Conservation (phyloP, 768 basidiomycete species). For the Nevesoporus exiguus region DNA sequence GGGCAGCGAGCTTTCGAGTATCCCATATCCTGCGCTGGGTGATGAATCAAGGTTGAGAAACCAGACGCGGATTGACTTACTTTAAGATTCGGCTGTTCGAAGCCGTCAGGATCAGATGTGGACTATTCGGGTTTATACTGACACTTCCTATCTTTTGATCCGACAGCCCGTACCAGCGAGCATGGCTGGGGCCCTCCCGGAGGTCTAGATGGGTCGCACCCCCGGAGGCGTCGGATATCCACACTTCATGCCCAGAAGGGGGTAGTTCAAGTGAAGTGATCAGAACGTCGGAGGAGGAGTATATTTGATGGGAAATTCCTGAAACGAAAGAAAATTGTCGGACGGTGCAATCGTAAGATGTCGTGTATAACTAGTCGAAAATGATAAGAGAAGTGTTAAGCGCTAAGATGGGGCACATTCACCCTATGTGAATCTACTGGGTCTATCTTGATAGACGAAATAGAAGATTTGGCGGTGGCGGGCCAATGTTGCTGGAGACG, state of each 20-base stretch:
- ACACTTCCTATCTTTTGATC: constrained; percentile 75
- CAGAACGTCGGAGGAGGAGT: constrained; percentile 48
- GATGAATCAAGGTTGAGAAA: neutral
- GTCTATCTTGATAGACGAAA: constrained; percentile 75
- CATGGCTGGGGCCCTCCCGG: constrained; percentile 54
- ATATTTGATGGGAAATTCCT: constrained; percentile 68
- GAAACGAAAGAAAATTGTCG: constrained; percentile 70
- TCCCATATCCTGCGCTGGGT: constrained; percentile 67
- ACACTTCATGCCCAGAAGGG: constrained; percentile 72
- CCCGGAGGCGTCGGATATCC: constrained; percentile 74
- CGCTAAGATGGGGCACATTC: constrained; percentile 13
- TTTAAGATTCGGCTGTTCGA: constrained; percentile 71
- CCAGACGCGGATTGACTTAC: constrained; percentile 37
- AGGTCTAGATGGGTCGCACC: constrained; percentile 76
- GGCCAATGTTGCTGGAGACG: constrained; percentile 83
- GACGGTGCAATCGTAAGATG: constrained; percentile 78
- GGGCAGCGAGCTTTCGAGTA: constrained; percentile 54
- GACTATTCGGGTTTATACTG: constrained; percentile 71
- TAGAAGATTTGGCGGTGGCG: constrained; percentile 71
- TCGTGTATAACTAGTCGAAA: constrained; percentile 63
- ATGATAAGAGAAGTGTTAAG: neutral
- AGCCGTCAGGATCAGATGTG: constrained; percentile 66
- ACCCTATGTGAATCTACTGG: constrained; percentile 74
- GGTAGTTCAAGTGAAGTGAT: constrained; percentile 71
- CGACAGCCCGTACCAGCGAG: constrained; percentile 61